These are phyloP conservation scores for Radiomyces spectabilis DNA, from an alignment of 192 early-diverging fungal species.

Conservation along the genomic window DNA sequence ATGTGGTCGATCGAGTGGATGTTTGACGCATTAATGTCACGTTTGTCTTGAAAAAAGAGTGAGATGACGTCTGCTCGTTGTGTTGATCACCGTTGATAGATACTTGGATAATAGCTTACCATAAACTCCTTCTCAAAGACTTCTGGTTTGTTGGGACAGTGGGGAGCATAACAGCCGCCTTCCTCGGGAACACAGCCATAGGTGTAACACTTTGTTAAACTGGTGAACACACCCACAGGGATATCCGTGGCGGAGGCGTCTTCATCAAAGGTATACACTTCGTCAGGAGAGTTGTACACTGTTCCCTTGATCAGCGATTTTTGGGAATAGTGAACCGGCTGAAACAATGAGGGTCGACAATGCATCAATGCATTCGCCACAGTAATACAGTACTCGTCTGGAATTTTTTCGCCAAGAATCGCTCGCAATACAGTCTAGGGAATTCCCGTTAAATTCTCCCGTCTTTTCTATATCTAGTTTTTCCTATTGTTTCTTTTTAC, in stretches of 20 bases:
- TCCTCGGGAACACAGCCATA: background rate
- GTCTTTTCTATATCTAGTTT: background rate
- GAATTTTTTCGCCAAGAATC: conserved; percentile 1
- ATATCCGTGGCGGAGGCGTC: conserved; percentile 28
- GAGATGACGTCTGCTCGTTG: background rate
- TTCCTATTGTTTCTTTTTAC: background rate
- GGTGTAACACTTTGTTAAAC: conserved; percentile 79
- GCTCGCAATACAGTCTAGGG: background rate
- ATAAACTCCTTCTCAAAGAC: background rate
- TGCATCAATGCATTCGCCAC: conserved; percentile 17
- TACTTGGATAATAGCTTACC: background rate
- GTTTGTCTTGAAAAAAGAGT: background rate
- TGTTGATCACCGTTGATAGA: background rate
- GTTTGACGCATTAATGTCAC: background rate
- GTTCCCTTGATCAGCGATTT: conserved; percentile 9
- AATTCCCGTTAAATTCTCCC: background rate
- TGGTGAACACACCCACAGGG: conserved; percentile 81
- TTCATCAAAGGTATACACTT: conserved; percentile 18
- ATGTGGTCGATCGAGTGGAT: background rate
- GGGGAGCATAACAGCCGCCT: conserved; percentile 16
- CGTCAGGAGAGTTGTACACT: conserved; percentile 17
- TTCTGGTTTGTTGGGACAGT: conserved; percentile 15
- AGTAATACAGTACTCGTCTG: conserved; percentile 5
- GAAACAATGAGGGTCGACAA: conserved; percentile 1
- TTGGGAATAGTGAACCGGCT: conserved; percentile 13